phyloP scores from a whole-genome alignment of 2,329 filamentous ascomycete genomes.

The Ophiobolus disseminans region DNA sequence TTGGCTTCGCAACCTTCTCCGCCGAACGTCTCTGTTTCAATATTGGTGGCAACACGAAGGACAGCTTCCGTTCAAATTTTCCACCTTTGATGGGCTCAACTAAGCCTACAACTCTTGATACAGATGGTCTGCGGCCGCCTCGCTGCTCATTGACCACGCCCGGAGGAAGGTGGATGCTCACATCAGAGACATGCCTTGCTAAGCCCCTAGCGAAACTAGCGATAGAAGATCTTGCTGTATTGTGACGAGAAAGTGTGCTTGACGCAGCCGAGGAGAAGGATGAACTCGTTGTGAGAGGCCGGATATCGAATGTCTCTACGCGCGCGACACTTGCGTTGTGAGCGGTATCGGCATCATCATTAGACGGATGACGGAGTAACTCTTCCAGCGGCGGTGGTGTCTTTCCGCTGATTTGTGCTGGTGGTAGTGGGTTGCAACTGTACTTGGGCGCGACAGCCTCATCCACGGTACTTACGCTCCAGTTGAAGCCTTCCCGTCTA shows the following conservation, averaged over 20 bases:
- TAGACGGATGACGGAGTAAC: conserved; percentile 20
- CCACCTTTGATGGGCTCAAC: background rate
- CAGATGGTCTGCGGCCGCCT: background rate
- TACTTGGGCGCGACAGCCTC: conserved; percentile 14
- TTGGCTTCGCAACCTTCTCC: too few species aligned
- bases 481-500: conserved; percentile 39
- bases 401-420: conserved; percentile 7
- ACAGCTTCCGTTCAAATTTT: conserved; percentile 17
- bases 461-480: conserved; percentile 14
- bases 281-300: background rate
- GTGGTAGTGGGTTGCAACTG: conserved; percentile 21
- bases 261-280: conserved; percentile 5
- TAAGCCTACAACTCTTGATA: conserved; percentile 2
- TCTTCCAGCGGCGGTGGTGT: conserved; percentile 32
- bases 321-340: conserved; percentile 16
- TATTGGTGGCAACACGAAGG: conserved; percentile 9
- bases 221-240: conserved; percentile 31
- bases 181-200: conserved; percentile 28
- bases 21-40: too few species aligned
- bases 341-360: conserved; percentile 15
- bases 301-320: conserved; percentile 20
- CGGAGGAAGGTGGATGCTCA: conserved; percentile 23
- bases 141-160: conserved; percentile 7
- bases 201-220: conserved; percentile 33
- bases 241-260: conserved; percentile 10